A percentile compares a stretch with the other conserved stretches of the same genome.
phyloP scores from a whole-genome alignment of 805 yeast species.

The Groenewaldozyma salmanticensis region DNA sequence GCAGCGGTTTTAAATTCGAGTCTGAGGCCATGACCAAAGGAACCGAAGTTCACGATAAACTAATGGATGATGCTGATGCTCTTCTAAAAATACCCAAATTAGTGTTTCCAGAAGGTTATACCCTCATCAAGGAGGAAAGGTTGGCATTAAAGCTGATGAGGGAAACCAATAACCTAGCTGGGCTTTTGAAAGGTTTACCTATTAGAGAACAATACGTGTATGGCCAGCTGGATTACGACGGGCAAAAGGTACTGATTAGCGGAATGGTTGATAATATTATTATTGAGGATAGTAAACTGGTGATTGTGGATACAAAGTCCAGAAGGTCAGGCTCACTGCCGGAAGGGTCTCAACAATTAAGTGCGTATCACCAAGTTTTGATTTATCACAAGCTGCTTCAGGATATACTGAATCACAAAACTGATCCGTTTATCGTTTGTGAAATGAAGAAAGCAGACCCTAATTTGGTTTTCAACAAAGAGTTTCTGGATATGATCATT shows the following conservation, averaged over 20 bases:
- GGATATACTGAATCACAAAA: constrained; percentile 6
- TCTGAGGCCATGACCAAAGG: constrained; percentile 16
- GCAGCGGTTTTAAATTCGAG: constrained; percentile 1
- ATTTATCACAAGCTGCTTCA: constrained; percentile 19
- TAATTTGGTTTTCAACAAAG: neutral
- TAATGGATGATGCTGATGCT: constrained; percentile 11
- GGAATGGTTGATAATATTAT: constrained; percentile 23
- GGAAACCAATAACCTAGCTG: constrained; percentile 8
- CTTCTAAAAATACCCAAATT: constrained; percentile 1
- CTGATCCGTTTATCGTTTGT: neutral
- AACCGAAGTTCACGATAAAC: constrained; percentile 13
- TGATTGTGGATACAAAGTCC: constrained; percentile 25
- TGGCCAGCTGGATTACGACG: constrained; percentile 14
- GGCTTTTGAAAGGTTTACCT: neutral
- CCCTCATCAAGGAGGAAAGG: constrained; percentile 6
- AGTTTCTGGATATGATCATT: neutral
- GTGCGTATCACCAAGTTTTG: constrained; percentile 28
- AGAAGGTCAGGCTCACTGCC: constrained; percentile 12
- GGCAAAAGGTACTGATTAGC: constrained; percentile 9
- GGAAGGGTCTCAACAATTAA: constrained; percentile 13
- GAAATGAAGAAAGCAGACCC: neutral
- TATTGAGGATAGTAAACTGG: constrained; percentile 7
- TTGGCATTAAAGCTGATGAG: constrained; percentile 16
- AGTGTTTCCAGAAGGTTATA: constrained; percentile 3
- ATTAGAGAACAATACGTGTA: constrained; percentile 24